Conservation (phyloP, 192 early-diverging fungal species). For the Chytriomyces sp. region DNA sequence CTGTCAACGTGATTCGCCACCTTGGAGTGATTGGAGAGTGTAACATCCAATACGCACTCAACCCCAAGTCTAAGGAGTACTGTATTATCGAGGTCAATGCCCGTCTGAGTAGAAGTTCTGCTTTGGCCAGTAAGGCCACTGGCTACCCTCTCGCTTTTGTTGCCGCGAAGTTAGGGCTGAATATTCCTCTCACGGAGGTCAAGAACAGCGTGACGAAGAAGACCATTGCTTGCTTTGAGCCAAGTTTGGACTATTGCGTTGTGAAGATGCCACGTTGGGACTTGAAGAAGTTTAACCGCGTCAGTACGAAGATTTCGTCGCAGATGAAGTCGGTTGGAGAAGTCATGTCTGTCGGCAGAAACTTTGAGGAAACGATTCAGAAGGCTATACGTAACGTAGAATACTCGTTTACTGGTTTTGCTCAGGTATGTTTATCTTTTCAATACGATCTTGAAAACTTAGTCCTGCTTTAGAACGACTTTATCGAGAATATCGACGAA, state of each 20-base stretch:
- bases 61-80: conserved; percentile 93
- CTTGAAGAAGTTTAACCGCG: conserved; percentile 93
- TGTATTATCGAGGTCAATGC: conserved; percentile 99
- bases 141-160: conserved; percentile 98
- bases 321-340: conserved; percentile 98
- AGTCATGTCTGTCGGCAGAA: conserved; percentile 97
- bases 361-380: conserved; percentile 97
- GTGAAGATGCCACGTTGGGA: conserved; percentile 74
- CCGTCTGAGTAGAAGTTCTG: conserved; percentile 87
- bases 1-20: conserved; percentile 95
- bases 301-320: conserved; percentile 84
- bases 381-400: conserved; percentile 94
- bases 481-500: conserved; percentile 79
- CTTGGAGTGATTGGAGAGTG: conserved; percentile 99
- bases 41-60: conserved; percentile 98
- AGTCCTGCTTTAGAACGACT: conserved; percentile 53
- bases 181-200: conserved; percentile 89
- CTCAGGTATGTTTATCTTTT: conserved; percentile 46
- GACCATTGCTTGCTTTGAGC: conserved; percentile 97
- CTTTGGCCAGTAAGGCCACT: conserved; percentile 96
- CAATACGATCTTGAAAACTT: background rate
- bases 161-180: conserved; percentile 94
- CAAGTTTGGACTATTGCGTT: conserved; percentile 85
- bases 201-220: conserved; percentile 93
- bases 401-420: conserved; percentile 82